phyloP scores from a whole-genome alignment of 345 rosid species.

The Clarkia xantiana region DNA sequence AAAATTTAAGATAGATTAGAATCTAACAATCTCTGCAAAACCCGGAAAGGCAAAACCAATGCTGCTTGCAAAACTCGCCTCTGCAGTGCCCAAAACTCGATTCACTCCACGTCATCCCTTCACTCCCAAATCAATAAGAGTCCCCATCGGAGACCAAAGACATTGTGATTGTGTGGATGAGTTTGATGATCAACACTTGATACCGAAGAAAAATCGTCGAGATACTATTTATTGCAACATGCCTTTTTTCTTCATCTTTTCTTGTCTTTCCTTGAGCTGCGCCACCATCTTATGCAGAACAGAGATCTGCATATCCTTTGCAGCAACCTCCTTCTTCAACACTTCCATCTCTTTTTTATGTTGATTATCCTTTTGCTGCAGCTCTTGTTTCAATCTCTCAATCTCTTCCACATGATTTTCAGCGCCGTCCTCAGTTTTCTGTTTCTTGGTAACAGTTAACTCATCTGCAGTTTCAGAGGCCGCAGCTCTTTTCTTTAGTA shows the following conservation, averaged over 20 bases:
- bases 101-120: no score
- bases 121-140: no score
- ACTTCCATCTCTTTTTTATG: constrained; percentile 10
- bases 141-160: no score
- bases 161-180: no score
- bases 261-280: constrained; percentile 3
- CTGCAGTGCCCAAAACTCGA: no score
- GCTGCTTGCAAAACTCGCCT: no score
- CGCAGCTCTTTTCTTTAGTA: constrained; percentile 24
- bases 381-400: constrained; percentile 33
- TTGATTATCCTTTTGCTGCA: constrained; percentile 28
- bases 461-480: constrained; percentile 12
- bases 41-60: no score
- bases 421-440: constrained; percentile 7
- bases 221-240: background rate
- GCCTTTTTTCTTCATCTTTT: background rate
- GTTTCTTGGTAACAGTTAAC: constrained; percentile 22
- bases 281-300: constrained; percentile 7
- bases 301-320: constrained; percentile 11
- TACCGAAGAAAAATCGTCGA: no score
- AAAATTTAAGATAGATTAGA: no score
- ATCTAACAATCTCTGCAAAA: no score
- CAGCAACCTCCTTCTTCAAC: constrained; percentile 8
- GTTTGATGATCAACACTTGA: no score
- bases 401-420: constrained; percentile 30